Conservation (phyloP, 371 early-diverging fungal genomes). For the Mucor piriformis region DNA sequence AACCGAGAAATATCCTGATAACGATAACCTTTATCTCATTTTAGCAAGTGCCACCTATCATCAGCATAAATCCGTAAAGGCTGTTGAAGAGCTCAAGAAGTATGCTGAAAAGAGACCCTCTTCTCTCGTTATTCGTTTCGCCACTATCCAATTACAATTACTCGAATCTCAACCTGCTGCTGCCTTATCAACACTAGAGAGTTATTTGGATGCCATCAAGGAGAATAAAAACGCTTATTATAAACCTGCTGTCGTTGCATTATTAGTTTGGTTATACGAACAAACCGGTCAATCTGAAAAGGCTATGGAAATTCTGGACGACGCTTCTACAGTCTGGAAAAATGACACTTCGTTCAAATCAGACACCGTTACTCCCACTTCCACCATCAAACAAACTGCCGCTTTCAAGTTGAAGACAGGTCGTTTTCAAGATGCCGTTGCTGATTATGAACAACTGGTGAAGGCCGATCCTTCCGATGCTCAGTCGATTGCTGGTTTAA, state of each 20-base stretch:
- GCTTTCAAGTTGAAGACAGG: conserved; percentile 69
- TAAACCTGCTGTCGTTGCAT: conserved; percentile 67
- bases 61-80: conserved; percentile 57
- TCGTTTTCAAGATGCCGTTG: conserved; percentile 65
- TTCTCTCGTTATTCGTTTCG: conserved; percentile 67
- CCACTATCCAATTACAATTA: conserved; percentile 67
- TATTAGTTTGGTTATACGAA: conserved; percentile 74
- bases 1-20: conserved; percentile 62
- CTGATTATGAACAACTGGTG: conserved; percentile 72
- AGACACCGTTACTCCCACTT: conserved; percentile 28
- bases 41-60: conserved; percentile 60
- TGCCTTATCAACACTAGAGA: conserved; percentile 54
- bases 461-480: conserved; percentile 69
- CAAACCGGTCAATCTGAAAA: conserved; percentile 64
- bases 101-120: conserved; percentile 42
- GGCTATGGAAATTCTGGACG: conserved; percentile 60
- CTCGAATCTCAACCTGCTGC: conserved; percentile 53
- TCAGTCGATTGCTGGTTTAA: conserved; percentile 69
- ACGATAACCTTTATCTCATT: conserved; percentile 62
- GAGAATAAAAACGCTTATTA: conserved; percentile 41
- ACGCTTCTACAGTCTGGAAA: conserved; percentile 65
- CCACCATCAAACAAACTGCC: conserved; percentile 69
- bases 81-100: conserved; percentile 63
- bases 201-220: conserved; percentile 39
- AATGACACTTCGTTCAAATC: conserved; percentile 20